These are phyloP conservation scores for Botrytis medusae DNA, from an alignment of 2,329 filamentous ascomycete species.

Conservation along the genomic window DNA sequence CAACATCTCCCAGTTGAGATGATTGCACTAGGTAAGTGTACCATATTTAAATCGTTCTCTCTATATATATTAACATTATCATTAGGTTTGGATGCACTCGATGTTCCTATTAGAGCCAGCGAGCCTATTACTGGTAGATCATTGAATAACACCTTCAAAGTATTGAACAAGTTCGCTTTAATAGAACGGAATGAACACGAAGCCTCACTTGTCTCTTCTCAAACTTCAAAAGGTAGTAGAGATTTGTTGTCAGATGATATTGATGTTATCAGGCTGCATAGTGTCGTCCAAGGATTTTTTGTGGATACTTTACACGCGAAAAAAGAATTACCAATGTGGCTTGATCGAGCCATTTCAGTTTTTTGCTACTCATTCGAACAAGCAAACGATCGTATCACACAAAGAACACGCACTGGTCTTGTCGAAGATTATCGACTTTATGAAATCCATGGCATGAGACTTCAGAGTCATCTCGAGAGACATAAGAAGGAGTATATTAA, in stretches of 20 bases:
- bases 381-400: slow-evolving; percentile 47
- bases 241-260: slow-evolving; percentile 48
- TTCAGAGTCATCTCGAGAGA: slow-evolving; percentile 47
- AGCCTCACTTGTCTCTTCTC: slow-evolving; percentile 16
- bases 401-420: slow-evolving; percentile 45
- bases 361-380: slow-evolving; percentile 52
- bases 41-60: not conserved
- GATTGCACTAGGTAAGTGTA: slow-evolving; percentile 52
- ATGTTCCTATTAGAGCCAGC: slow-evolving; percentile 49
- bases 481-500: slow-evolving; percentile 41
- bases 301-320: slow-evolving; percentile 46
- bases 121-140: slow-evolving; percentile 39
- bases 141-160: slow-evolving; percentile 49
- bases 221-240: slow-evolving; percentile 42
- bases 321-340: slow-evolving; percentile 48
- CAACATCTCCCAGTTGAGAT: slow-evolving; percentile 66
- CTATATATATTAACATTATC: slow-evolving; percentile 12
- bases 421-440: slow-evolving; percentile 55
- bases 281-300: slow-evolving; percentile 55
- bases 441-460: slow-evolving; percentile 50
- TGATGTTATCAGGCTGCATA: slow-evolving; percentile 52
- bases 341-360: slow-evolving; percentile 49
- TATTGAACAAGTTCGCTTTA: slow-evolving; percentile 53
- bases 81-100: slow-evolving; percentile 47
- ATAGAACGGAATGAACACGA: slow-evolving; percentile 52